These are phyloP conservation scores for Trypanosoma brucei DNA, from an alignment of 208 protist genomes.

Conservation along the genomic window DNA sequence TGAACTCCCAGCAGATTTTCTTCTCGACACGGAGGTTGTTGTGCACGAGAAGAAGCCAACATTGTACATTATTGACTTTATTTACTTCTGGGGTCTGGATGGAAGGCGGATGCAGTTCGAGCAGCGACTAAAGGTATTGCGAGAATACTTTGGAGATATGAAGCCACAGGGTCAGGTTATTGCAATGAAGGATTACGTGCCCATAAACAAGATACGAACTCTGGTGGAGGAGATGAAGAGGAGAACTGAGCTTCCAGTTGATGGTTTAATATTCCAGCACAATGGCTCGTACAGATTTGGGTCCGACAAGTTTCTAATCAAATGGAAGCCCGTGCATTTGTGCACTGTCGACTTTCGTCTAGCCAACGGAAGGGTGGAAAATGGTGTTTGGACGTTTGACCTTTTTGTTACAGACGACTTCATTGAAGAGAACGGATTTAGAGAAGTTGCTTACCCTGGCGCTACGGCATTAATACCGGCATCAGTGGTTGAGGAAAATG, in stretches of 20 bases:
- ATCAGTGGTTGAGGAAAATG: slow-evolving; percentile 37
- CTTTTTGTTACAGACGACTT: slow-evolving; percentile 51
- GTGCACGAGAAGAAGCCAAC: slow-evolving; percentile 20
- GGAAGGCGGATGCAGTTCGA: slow-evolving; percentile 47
- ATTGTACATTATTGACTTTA: slow-evolving; percentile 74
- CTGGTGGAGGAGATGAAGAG: slow-evolving; percentile 53
- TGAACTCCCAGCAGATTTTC: slow-evolving; percentile 38
- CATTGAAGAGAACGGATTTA: slow-evolving; percentile 16
- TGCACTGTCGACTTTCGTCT: slow-evolving; percentile 87
- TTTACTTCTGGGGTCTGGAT: slow-evolving; percentile 74
- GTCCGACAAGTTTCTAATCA: slow-evolving; percentile 61
- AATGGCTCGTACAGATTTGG: slow-evolving; percentile 66
- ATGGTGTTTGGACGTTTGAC: slow-evolving; percentile 43
- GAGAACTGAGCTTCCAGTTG: slow-evolving; percentile 39
- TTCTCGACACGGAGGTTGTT: slow-evolving; percentile 75
- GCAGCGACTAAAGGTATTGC: slow-evolving; percentile 48
- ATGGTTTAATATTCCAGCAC: slow-evolving; percentile 85
- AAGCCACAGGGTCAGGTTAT: slow-evolving; percentile 13
- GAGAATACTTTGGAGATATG: slow-evolving; percentile 40
- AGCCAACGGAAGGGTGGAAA: slow-evolving; percentile 28
- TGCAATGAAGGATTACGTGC: slow-evolving; percentile 72
- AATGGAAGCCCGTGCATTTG: slow-evolving; percentile 83
- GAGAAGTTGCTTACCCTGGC: slow-evolving; percentile 40
- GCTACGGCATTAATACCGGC: slow-evolving; percentile 48
- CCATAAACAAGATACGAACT: slow-evolving; percentile 52